Percentiles rank a stretch among this genome's conserved stretches.
phyloP scores from a whole-genome alignment of 257 asterid genomes.

The Solanum chaucha region DNA sequence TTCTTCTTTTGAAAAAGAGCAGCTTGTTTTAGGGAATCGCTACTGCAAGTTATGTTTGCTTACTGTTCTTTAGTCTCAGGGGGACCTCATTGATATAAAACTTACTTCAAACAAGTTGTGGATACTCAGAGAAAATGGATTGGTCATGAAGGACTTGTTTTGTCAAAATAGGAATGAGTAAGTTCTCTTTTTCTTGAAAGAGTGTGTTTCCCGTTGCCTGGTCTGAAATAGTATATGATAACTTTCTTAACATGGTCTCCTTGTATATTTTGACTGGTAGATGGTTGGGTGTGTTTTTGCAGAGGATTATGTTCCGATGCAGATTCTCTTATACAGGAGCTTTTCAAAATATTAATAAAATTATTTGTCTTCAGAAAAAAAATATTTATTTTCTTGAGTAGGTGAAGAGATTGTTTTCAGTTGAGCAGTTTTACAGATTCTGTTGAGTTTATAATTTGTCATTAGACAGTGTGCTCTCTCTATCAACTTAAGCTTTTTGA shows the following conservation, averaged over 20 bases:
- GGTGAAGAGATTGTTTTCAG: neutral
- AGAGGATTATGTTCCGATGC: neutral
- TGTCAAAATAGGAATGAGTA: slow-evolving; percentile 35
- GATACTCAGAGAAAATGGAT: slow-evolving; percentile 72
- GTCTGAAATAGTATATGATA: neutral
- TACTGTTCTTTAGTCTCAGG: slow-evolving; percentile 30
- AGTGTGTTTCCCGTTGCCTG: slow-evolving; percentile 29
- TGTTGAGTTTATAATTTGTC: neutral
- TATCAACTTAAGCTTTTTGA: neutral
- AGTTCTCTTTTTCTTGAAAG: slow-evolving; percentile 19
- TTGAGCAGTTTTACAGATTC: neutral
- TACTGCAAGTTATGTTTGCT: neutral
- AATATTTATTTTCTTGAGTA: neutral
- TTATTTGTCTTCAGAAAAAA: neutral
- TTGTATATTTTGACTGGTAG: neutral
- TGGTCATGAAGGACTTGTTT: slow-evolving; percentile 50
- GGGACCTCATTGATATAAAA: slow-evolving; percentile 61
- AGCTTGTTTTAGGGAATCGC: neutral
- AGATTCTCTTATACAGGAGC: neutral
- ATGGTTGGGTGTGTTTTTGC: neutral
- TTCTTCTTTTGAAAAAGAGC: neutral
- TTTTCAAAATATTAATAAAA: neutral
- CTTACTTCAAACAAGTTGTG: slow-evolving; percentile 56
- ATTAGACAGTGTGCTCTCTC: neutral
- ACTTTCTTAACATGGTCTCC: neutral